Evolutionary conservation across 108 stramenopile genomes (phyloP).

Genomic region (Heterococcus sp.): DNA sequence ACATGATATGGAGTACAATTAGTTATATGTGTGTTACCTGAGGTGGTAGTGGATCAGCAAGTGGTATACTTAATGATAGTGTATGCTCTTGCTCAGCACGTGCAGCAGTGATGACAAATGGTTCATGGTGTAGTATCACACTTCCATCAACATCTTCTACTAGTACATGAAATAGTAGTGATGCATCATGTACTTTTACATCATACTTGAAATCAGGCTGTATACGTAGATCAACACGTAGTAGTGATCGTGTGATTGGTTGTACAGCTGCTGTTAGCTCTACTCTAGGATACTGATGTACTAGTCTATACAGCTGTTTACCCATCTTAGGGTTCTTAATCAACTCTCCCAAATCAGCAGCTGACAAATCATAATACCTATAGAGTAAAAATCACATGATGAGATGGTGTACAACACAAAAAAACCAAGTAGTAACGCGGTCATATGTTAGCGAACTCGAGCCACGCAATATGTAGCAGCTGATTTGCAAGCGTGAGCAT

Average conservation of each 20-base stretch:
- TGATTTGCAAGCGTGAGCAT: no score
- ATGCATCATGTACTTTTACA: slow-evolving; percentile 81
- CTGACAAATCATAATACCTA: slow-evolving; percentile 85
- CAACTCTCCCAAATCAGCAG: slow-evolving; percentile 93
- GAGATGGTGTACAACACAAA: no score
- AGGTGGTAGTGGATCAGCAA: slow-evolving; percentile 92
- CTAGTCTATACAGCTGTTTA: slow-evolving; percentile 86
- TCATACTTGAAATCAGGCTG: slow-evolving; percentile 90
- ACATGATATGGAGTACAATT: no score
- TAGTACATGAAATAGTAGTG: slow-evolving; percentile 83
- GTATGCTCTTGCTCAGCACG: slow-evolving; percentile 78
- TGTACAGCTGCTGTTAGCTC: slow-evolving; percentile 89
- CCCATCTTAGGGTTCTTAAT: slow-evolving; percentile 97
- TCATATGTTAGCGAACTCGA: no score
- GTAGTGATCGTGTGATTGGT: slow-evolving; percentile 90
- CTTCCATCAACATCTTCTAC: slow-evolving; percentile 96
- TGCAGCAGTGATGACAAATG: slow-evolving; percentile 72
- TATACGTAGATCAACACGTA: slow-evolving; percentile 84
- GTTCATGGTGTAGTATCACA: slow-evolving; percentile 88
- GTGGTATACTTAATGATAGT: slow-evolving; percentile 84
- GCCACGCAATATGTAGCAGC: no score
- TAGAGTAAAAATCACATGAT: no score
- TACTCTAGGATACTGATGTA: slow-evolving; percentile 90
- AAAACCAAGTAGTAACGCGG: no score
- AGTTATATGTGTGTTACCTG: no score